Evolutionary conservation across 2,329 filamentous ascomycete genomes (phyloP).

Genomic region (Fusarium foetens): DNA sequence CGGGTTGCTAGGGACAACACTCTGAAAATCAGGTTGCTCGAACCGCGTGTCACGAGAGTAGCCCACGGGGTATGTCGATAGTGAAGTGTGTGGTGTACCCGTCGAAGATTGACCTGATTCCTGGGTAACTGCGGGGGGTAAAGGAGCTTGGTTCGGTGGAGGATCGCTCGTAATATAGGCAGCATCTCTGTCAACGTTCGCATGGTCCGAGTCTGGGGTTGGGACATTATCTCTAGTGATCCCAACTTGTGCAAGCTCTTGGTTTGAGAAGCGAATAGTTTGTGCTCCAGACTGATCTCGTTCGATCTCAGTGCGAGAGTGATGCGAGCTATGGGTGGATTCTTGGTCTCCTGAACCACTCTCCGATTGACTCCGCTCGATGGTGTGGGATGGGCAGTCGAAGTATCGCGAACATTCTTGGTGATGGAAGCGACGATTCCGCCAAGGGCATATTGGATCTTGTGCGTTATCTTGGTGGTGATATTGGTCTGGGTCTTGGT

Average conservation of each 20-base stretch:
- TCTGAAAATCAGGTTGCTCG: not conserved
- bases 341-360: conserved; percentile 40
- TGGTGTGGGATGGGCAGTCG: conserved; percentile 60
- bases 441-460: conserved; percentile 50
- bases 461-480: conserved; percentile 2
- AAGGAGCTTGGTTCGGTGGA: not conserved
- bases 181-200: conserved; percentile 3
- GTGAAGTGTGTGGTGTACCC: not conserved
- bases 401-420: conserved; percentile 60
- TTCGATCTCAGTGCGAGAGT: conserved; percentile 7
- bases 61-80: not conserved
- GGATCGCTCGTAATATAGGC: not conserved
- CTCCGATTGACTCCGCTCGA: conserved; percentile 52
- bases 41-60: conserved; percentile 2
- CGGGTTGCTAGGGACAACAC: not conserved
- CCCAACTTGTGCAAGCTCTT: conserved; percentile 27
- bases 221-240: not conserved
- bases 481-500: not conserved
- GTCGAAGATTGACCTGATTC: conserved; percentile 4
- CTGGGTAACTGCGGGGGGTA: not conserved
- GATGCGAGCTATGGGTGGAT: conserved; percentile 20
- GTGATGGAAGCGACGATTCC: conserved; percentile 52
- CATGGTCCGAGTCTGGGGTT: not conserved
- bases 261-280: conserved; percentile 24
- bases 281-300: conserved; percentile 10